Evolutionary conservation across 208 protist genomes (phyloP), one percentile per base, ranked within the genome.

Genomic region (Willaertia magna): DNA sequence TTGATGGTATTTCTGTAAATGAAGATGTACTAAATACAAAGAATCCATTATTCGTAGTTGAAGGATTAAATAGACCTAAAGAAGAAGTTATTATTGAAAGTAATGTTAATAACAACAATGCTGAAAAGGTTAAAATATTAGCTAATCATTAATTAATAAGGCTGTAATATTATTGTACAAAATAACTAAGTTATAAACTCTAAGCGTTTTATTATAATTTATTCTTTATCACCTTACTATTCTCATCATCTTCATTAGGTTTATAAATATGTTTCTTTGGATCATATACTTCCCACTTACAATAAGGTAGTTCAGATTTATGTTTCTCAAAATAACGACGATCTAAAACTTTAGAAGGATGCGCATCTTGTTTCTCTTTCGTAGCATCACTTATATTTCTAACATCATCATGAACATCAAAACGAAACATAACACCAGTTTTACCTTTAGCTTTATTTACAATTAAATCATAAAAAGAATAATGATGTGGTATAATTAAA

Each of bases 1-100:
- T 98, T 26, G 95, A 98, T 87, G 95, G 97, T 83, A 93, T 98
- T 74, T 94, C 93, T 4, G 94, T 98, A 26, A 98, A 92, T 89
- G 93, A 97, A 78, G 91, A 92, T 52, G 95, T 97, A 43, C 79
- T 91, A 14, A 61, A n/a, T 20, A 67, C 20, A 3, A 51, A 26
- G 34, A 92, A 92, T 87, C 85, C 89, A 30, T 85, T 92, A 48
- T 49, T 92, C 22, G 84, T 92, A n/a, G 30, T 81, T 2, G 76
- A 81, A n/a, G n/a, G n/a, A n/a, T n/a, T n/a, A n/a, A n/a, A n/a
- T n/a, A n/a, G n/a, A n/a, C n/a, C n/a, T n/a, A n/a, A n/a, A n/a
- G n/a, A n/a, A n/a, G n/a, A n/a, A n/a, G n/a, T n/a, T n/a, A n/a
- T n/a, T n/a, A n/a, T n/a, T n/a, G n/a, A n/a, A n/a, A n/a, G n/a